Percentiles rank a stretch among this genome's conserved stretches.
Evolutionary conservation across 2,329 filamentous ascomycete genomes (phyloP).

Genomic region (Fusarium abutilonis): DNA sequence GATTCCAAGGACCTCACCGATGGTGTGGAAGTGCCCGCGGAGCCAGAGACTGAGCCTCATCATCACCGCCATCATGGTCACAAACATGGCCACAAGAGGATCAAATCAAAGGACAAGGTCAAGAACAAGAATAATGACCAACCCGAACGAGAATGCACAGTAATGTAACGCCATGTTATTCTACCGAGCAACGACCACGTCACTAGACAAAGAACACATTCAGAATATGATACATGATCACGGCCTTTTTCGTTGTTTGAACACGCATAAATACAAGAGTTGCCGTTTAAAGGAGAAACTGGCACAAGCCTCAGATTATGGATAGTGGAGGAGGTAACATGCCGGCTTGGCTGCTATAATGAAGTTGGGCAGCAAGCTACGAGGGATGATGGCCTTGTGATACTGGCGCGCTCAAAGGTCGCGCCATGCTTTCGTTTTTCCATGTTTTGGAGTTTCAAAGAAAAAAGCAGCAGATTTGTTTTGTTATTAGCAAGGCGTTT

Average conservation of each 20-base stretch:
- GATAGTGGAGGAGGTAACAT: background rate
- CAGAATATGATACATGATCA: conserved; percentile 2
- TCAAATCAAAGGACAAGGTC: conserved; percentile 54
- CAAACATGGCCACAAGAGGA: conserved; percentile 50
- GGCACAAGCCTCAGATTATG: background rate
- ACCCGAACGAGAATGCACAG: conserved; percentile 59
- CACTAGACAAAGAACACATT: background rate
- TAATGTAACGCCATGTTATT: conserved; percentile 53
- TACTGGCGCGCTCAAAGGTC: background rate
- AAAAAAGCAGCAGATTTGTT: conserved; percentile 22
- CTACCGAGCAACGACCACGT: background rate
- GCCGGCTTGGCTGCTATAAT: conserved; percentile 10
- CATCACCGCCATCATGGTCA: conserved; percentile 42
- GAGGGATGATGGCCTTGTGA: background rate
- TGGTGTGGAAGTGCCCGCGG: conserved; percentile 36
- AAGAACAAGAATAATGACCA: conserved; percentile 51
- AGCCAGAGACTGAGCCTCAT: conserved; percentile 37
- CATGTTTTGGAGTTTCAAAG: conserved; percentile 2
- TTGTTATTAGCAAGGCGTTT: conserved; percentile 38
- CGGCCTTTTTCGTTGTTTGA: conserved; percentile 16
- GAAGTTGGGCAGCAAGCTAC: conserved; percentile 10
- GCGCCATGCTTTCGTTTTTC: background rate
- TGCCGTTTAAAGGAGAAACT: conserved; percentile 15
- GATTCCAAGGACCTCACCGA: conserved; percentile 30
- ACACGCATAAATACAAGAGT: conserved; percentile 32